A percentile compares a stretch with the other conserved stretches of the same genome.
phyloP scores from a whole-genome alignment of 345 rosid genomes.

The Ailanthus altissimus region DNA sequence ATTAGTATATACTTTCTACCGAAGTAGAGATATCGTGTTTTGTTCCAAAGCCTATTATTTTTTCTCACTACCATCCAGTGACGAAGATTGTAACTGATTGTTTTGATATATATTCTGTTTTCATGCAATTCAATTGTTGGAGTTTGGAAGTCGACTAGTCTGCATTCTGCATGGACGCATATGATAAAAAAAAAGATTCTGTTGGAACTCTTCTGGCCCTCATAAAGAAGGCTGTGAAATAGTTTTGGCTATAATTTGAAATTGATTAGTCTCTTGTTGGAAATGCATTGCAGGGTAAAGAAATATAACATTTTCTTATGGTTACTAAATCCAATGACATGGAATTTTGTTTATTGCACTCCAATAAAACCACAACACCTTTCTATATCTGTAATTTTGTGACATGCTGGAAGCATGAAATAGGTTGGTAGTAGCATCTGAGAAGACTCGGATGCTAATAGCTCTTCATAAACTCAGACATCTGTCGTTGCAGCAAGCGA shows the following conservation, averaged over 20 bases:
- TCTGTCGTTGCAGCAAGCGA: constrained; percentile 50
- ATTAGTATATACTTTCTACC: neutral
- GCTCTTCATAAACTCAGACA: constrained; percentile 45
- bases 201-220: neutral
- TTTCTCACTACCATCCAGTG: neutral
- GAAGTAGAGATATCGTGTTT: neutral
- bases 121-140: neutral
- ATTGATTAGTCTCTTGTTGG: neutral
- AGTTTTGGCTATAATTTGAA: neutral
- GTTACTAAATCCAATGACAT: neutral
- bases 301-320: neutral
- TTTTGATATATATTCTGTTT: neutral
- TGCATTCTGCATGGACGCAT: neutral
- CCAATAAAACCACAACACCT: neutral
- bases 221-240: neutral
- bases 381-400: neutral
- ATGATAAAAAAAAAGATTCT: neutral
- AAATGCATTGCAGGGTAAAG: neutral
- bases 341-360: neutral
- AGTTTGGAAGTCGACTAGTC: neutral
- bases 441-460: constrained; percentile 23
- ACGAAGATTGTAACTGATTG: neutral
- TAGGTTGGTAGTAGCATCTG: too few relatives aligned
- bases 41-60: neutral
- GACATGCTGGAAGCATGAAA: constrained; percentile 7